Percentiles rank a stretch among this genome's conserved stretches.
Evolutionary conservation across 176 grass and related monocot genomes (phyloP).

Genomic region (Aegilops umbellulata): DNA sequence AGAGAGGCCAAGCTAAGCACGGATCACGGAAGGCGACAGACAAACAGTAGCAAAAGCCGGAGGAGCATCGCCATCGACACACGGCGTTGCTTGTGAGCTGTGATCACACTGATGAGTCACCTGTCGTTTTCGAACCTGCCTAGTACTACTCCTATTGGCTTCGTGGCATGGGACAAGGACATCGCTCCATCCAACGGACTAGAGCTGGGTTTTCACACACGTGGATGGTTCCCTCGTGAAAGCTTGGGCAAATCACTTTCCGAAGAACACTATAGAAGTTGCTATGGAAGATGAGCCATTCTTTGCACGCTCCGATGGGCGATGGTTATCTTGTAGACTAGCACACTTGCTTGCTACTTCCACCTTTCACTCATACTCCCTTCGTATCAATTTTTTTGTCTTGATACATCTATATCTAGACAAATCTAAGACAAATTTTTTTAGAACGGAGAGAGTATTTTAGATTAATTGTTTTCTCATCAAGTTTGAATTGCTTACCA

Average conservation of each 20-base stretch:
- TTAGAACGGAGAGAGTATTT: too few species aligned
- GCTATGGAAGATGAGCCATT: not conserved
- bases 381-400: too few species aligned
- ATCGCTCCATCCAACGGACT: not conserved
- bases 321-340: not conserved
- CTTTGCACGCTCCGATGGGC: not conserved
- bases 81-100: constrained; percentile 16
- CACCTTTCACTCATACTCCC: too few species aligned
- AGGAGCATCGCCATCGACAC: not conserved
- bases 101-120: not conserved
- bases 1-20: not conserved
- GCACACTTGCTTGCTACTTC: too few species aligned
- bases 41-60: not conserved
- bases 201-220: not conserved
- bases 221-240: not conserved
- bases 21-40: not conserved
- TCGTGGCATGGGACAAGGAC: not conserved
- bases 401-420: too few species aligned
- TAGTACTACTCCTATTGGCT: not conserved
- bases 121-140: not conserved
- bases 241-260: not conserved
- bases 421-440: too few species aligned
- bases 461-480: too few species aligned
- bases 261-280: not conserved
- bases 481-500: too few species aligned